Evolutionary conservation across 805 yeast genomes (phyloP).

Genomic region (Lipomyces chichibuensis): DNA sequence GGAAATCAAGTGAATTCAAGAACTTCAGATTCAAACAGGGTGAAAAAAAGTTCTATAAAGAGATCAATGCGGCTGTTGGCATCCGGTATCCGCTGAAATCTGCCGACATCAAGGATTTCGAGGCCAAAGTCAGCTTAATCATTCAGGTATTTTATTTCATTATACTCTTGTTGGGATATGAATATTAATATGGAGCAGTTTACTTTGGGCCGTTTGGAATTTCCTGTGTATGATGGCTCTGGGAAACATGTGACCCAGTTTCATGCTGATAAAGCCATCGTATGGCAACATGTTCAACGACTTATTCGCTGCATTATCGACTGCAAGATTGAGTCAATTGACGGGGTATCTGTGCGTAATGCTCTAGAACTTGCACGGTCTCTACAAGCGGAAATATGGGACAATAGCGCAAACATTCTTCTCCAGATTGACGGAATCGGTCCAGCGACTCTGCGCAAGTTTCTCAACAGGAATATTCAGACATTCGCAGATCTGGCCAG

Average conservation of each 20-base stretch:
- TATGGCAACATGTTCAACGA: slow-evolving; percentile 51
- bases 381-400: slow-evolving; percentile 56
- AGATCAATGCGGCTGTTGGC: slow-evolving; percentile 49
- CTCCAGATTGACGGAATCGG: slow-evolving; percentile 56
- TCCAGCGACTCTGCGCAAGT: slow-evolving; percentile 47
- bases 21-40: slow-evolving; percentile 49
- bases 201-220: slow-evolving; percentile 56
- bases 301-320: slow-evolving; percentile 53
- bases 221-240: slow-evolving; percentile 51
- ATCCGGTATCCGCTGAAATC: slow-evolving; percentile 47
- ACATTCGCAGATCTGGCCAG: slow-evolving; percentile 43
- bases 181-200: slow-evolving; percentile 47
- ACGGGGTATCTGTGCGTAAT: slow-evolving; percentile 49
- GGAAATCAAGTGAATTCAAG: slow-evolving; percentile 49
- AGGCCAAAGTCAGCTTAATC: slow-evolving; percentile 49
- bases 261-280: slow-evolving; percentile 50
- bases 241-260: slow-evolving; percentile 48
- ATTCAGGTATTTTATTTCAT: slow-evolving; percentile 23
- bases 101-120: slow-evolving; percentile 39
- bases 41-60: slow-evolving; percentile 53
- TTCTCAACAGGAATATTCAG: slow-evolving; percentile 46
- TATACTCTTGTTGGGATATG: background rate
- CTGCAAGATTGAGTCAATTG: slow-evolving; percentile 48
- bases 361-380: slow-evolving; percentile 49
- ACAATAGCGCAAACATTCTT: slow-evolving; percentile 50